A percentile compares a stretch with the other conserved stretches of the same genome.
phyloP scores from a whole-genome alignment of 768 basidiomycete genomes.

The Mrakia gelida region DNA sequence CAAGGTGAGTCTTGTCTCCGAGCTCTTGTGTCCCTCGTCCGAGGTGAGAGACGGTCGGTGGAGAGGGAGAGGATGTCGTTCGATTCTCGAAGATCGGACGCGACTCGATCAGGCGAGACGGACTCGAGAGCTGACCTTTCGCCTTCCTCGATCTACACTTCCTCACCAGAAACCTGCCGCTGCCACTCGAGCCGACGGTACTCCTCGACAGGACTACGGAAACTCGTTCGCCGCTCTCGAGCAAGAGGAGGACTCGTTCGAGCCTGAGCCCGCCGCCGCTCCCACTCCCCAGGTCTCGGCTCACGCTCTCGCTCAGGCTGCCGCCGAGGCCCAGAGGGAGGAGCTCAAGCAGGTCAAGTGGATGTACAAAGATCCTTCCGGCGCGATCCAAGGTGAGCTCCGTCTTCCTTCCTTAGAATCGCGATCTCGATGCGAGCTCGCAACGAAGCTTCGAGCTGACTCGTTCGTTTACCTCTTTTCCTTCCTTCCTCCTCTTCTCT shows the following conservation, averaged over 20 bases:
- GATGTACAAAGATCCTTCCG: slow-evolving; percentile 88
- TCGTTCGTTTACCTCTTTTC: slow-evolving; percentile 16
- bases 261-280: background rate
- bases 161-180: background rate
- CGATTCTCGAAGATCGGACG: background rate
- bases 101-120: background rate
- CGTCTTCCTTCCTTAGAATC: slow-evolving; percentile 22
- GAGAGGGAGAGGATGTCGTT: no score
- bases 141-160: background rate
- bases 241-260: slow-evolving; percentile 21
- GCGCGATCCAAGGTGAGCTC: slow-evolving; percentile 76
- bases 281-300: slow-evolving; percentile 11
- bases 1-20: background rate
- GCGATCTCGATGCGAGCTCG: background rate
- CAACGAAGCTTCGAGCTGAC: slow-evolving; percentile 9
- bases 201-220: slow-evolving; percentile 14
- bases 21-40: background rate
- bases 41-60: background rate
- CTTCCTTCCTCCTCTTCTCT: background rate
- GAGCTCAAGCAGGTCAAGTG: slow-evolving; percentile 52
- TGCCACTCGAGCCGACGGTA: background rate
- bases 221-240: slow-evolving; percentile 32
- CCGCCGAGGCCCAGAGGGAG: slow-evolving; percentile 12
- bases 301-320: slow-evolving; percentile 6
- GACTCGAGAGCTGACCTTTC: no score